Base-by-base conservation (phyloP, 257 asterid genomes). In the Anisodus tanguticus region DNA sequence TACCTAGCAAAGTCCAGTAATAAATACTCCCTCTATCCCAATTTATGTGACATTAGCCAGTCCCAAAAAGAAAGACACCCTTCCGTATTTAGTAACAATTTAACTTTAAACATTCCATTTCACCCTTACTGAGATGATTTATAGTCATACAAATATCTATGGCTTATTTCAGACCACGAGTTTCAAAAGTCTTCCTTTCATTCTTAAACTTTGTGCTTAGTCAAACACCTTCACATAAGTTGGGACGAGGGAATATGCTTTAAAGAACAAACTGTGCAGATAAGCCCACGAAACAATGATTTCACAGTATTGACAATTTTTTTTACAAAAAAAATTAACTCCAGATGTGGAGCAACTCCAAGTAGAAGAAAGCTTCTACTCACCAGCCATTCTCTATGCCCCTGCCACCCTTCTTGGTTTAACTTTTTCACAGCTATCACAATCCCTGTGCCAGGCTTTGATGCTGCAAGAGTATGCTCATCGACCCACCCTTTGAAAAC, bases 351-450 rank as follows among this genome's bases (percentile, higher is more conserved):
- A 47, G 15, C 4, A 4, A 53, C 62, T 26, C 47, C 64, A 53
- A 15, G 26, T 53, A 77, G 49, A 77, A 77, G 37, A 82, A 66
- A 81, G 16, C 54, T 15, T 12, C 13, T 35, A 64, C 84, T 66
- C 79, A 84, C 87, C 84, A 84, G 67, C 87, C 87, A 84, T 79
- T 84, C 87, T 57, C 82, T 53, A 84, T 84, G 87, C 47, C 84
- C 87, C 43, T 84, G 87, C 83, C 83, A 53, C 49, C 86, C 86
- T 58, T 77, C 86, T 77, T 84, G 83, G 79, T 74, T 84, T 49
- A 84, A 64, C 83, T 78, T 84, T 39, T 84, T 84, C 26, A 84
- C 86, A 7, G 86, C 86, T 62, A 84, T 64, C 67, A 51, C 77
- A 43, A 84, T 77, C 26, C 86, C 86, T 13, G 22, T 9, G 35